Percentiles rank a stretch among this genome's conserved stretches.
phyloP scores from a whole-genome alignment of 2,329 filamentous ascomycete species.

The Pestalotiopsis sp. region DNA sequence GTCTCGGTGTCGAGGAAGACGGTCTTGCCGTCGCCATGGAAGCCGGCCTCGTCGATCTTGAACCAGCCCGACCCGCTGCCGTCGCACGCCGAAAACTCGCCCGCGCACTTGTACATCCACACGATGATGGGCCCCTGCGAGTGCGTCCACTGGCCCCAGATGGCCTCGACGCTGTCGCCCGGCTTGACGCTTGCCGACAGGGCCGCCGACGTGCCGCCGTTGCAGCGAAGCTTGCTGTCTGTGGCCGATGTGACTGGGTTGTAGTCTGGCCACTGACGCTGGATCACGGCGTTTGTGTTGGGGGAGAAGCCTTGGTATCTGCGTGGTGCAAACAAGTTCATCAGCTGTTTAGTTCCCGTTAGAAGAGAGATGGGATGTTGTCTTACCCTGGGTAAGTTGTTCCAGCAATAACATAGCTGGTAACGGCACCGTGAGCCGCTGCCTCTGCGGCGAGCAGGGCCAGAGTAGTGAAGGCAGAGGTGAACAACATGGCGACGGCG shows the following conservation, averaged over 20 bases:
- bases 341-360: neutral
- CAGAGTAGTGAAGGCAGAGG: constrained; percentile 19
- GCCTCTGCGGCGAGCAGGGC: constrained; percentile 30
- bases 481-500: constrained; percentile 26
- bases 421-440: constrained; percentile 41
- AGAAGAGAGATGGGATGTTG: neutral
- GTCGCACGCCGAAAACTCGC: constrained; percentile 50
- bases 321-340: too few relatives aligned
- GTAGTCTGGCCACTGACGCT: constrained; percentile 60
- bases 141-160: constrained; percentile 62
- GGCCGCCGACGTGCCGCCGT: constrained; percentile 52
- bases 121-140: constrained; percentile 62
- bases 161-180: constrained; percentile 49
- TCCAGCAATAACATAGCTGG: constrained; percentile 48
- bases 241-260: constrained; percentile 53
- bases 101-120: constrained; percentile 56
- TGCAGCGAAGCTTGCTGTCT: constrained; percentile 57
- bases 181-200: constrained; percentile 47
- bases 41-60: constrained; percentile 59
- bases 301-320: constrained; percentile 52
- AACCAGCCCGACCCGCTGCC: constrained; percentile 58
- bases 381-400: constrained; percentile 40
- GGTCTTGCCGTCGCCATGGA: constrained; percentile 45
- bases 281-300: constrained; percentile 52
- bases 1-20: constrained; percentile 43